Conservation (phyloP, 1,284 basidiomycete genomes). For the Takashimella koratensis region DNA sequence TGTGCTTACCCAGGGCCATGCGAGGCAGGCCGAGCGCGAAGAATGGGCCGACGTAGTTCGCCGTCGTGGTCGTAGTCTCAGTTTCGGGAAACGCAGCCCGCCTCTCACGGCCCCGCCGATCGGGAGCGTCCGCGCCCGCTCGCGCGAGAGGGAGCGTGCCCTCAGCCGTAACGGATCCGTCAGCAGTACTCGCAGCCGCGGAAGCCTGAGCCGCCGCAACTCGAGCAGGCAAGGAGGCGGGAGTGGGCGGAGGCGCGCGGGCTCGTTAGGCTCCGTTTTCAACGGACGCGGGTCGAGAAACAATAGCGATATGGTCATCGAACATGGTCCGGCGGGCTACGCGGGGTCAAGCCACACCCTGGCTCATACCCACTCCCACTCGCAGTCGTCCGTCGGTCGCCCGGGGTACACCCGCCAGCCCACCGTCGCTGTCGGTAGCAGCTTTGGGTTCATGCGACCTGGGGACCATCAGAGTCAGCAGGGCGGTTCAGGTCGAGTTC, state of each 20-base stretch:
- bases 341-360: no score
- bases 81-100: neutral
- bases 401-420: neutral
- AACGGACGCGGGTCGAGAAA: neutral
- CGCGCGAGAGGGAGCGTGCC: neutral
- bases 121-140: neutral
- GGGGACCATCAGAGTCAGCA: no score
- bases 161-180: neutral
- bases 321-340: neutral
- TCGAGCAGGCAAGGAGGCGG: neutral
- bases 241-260: neutral
- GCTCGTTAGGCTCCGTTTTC: neutral
- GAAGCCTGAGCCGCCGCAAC: neutral
- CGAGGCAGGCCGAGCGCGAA: conserved; percentile 14
- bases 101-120: neutral
- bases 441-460: neutral
- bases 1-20: conserved; percentile 6
- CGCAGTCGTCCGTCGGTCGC: neutral
- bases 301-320: neutral
- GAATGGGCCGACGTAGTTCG: conserved; percentile 15
- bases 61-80: neutral
- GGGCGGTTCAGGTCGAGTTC: neutral
- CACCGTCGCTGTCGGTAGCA: neutral
- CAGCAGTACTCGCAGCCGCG: neutral
- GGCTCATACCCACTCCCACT: neutral